Base-by-base conservation (phyloP, 805 yeast genomes). In the Kazachstania taianensis region DNA sequence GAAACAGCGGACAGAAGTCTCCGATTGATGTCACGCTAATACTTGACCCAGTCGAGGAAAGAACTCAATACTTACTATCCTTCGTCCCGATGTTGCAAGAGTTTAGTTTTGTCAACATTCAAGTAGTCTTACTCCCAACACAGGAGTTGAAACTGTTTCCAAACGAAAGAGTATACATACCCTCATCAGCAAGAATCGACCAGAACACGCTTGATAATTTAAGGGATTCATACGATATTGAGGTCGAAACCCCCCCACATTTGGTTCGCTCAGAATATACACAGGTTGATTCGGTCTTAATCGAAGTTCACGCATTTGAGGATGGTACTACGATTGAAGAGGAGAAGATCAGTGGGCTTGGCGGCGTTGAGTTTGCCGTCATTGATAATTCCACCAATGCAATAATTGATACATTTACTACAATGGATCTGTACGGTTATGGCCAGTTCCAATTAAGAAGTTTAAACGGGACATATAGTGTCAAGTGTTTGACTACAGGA, bases 391-490 rank as follows among this genome's bases (percentile, higher is more conserved):
- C 3, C 8, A 9, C 32, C 4, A 46, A 39, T 8, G 34, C 43
- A 6, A 39, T 48, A 5, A 40, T 53, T 10, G 61, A 69, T 1
- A 84, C 77, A 43, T 79, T 95, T 0, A 63, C 60, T 26, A 75
- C 86, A 1, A 81, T 89, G 92, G 70, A 78, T 1, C 78, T 81
- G 27, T 64, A 79, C 42, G 96, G 96, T 0, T 89, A 89, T 55
- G 72, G 81, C 36, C 96, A 87, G 57, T 62, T 92, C 31, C 43
- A 40, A 15, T 24, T 44, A 2, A 30, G 38, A 9, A 22, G 33
- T 3, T 33, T 49, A 6, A 37, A 32, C 12, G 26, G 33, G 2
- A 41, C 38, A 2, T 44, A 35, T 22, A 32, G 37, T 6, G 23
- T 59, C 12, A 37, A 39, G 25, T 43, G 52, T 32, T 46, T 50